Evolutionary conservation across 495 filamentous ascomycete genomes (phyloP).

Genomic region (Daldinia concentrica): DNA sequence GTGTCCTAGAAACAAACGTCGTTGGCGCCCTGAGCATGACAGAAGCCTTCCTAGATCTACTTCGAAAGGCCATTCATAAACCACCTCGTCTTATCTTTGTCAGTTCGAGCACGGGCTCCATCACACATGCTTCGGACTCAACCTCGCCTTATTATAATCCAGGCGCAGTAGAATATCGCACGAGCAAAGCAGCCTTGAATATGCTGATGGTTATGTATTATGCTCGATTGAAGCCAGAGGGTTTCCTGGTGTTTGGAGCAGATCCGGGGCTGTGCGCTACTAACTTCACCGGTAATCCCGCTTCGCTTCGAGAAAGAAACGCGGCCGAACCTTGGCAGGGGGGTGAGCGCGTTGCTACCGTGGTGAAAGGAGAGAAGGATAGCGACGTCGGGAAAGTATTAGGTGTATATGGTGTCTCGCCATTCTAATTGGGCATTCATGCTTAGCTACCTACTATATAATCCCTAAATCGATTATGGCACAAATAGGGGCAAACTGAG

Average conservation of each 20-base stretch:
- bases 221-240: constrained; percentile 27
- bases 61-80: constrained; percentile 44
- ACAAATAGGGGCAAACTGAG: background rate
- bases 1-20: constrained; percentile 54
- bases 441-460: no score
- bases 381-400: constrained; percentile 44
- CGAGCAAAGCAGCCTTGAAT: constrained; percentile 54
- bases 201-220: constrained; percentile 47
- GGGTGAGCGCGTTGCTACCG: constrained; percentile 41
- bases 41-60: constrained; percentile 54
- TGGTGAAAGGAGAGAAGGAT: constrained; percentile 47
- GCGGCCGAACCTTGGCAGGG: constrained; percentile 45
- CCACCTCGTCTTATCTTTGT: constrained; percentile 38
- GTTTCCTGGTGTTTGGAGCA: constrained; percentile 28
- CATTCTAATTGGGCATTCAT: constrained; percentile 9
- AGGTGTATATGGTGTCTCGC: constrained; percentile 43
- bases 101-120: constrained; percentile 48
- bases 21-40: constrained; percentile 51
- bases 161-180: constrained; percentile 40
- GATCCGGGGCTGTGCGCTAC: constrained; percentile 31
- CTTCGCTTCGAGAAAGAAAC: constrained; percentile 40
- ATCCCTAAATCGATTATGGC: background rate
- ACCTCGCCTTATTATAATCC: constrained; percentile 19
- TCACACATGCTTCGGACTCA: constrained; percentile 42
- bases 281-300: constrained; percentile 27